Base-by-base conservation (phyloP, 2,329 filamentous ascomycete genomes). In the Rhynchosporium secalis region DNA sequence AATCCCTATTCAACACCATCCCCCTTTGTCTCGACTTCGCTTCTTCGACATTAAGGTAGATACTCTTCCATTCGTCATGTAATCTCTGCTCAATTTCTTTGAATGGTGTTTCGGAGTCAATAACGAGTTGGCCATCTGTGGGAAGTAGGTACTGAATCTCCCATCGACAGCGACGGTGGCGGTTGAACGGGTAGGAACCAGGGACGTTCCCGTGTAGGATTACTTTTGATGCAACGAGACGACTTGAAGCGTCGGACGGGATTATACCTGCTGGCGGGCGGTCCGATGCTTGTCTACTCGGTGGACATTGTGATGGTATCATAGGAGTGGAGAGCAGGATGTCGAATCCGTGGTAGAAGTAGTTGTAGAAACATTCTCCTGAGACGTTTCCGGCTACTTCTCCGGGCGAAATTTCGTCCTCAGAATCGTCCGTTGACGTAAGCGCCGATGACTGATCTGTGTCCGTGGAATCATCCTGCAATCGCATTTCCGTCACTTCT, bases 331-430 rank as follows among this genome's bases (percentile, higher is more conserved):
- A 96, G n/a, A 99, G 84, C 4, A 98, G 82, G 9, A 97, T 84
- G 75, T 99, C 95, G 72, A 99, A 96, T 1, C 95, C 95, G 65
- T 96, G 88, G 68, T 94, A 89, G 73, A 97, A 99, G 75, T 99
- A 99, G 75, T 98, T 98, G 77, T 95, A 97, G 74, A 98, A 99
- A 67, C 88, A 92, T 73, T 96, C 91, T 3, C 86, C 83, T 1
- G 86, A 84, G 3, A 86, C 68, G 74, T 81, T 78, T 66, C 80
- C 78, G 1, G 79, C 78, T 3, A 78, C 73, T 36, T 84, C 83
- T 36, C 86, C 86, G 48, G 85, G 83, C 15, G 85, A 83, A 28
- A 81, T 82, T 31, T 90, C 89, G 28, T 82, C 80, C 62, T 86
- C 84, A 1, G 86, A 86, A 61, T 86, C 86, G 71, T 92, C 89